Evolutionary conservation across 208 protist genomes (phyloP).

Genomic region (Leptomonas pyrrhocoris): DNA sequence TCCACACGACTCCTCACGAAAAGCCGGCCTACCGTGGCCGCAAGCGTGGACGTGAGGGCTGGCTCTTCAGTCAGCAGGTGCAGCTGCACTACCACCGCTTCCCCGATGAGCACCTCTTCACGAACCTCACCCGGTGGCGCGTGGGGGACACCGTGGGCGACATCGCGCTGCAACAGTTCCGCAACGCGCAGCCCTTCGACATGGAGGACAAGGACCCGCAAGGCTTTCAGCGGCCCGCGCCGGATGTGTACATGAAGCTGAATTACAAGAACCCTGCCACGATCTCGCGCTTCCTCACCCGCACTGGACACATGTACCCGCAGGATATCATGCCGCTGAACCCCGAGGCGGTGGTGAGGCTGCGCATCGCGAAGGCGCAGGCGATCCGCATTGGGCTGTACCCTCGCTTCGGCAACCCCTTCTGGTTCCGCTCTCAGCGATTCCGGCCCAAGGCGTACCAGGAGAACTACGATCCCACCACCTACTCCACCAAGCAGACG

Average conservation of each 20-base stretch:
- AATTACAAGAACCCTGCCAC: constrained; percentile 93
- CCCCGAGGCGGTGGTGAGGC: constrained; percentile 83
- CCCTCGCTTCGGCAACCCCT: constrained; percentile 90
- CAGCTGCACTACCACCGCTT: constrained; percentile 91
- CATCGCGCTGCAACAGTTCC: constrained; percentile 87
- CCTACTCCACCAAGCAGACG: constrained; percentile 88
- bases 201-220: constrained; percentile 87
- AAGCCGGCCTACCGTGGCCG: constrained; percentile 82
- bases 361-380: constrained; percentile 82
- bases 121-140: constrained; percentile 85
- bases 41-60: constrained; percentile 84
- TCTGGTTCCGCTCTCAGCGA: constrained; percentile 85
- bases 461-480: constrained; percentile 89
- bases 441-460: constrained; percentile 88
- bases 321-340: constrained; percentile 86
- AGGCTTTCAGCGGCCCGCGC: constrained; percentile 72
- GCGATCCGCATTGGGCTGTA: constrained; percentile 89
- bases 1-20: constrained; percentile 76
- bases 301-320: constrained; percentile 89
- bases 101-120: constrained; percentile 88
- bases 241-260: constrained; percentile 93
- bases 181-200: constrained; percentile 90
- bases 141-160: constrained; percentile 87
- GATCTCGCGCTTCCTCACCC: constrained; percentile 87
- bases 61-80: constrained; percentile 89